These are phyloP conservation scores for Dactylorhiza incarnata DNA, from an alignment of 106 monocot species.

Conservation along the genomic window DNA sequence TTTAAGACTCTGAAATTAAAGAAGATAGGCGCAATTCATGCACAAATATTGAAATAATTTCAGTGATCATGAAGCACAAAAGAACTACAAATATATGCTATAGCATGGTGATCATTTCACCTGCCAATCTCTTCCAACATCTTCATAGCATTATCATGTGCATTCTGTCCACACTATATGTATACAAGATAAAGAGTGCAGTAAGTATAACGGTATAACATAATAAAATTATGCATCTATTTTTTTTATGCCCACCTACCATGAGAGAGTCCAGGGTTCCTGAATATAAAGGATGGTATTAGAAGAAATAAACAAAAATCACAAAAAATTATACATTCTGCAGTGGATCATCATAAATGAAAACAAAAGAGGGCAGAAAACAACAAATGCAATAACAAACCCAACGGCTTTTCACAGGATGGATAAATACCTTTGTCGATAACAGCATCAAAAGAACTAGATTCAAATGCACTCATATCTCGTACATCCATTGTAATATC, in stretches of 20 bases:
- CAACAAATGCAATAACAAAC: background rate
- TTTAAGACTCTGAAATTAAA: constrained; percentile 60
- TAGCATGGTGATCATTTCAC: constrained; percentile 21
- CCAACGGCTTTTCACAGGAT: background rate
- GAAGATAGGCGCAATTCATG: constrained; percentile 1
- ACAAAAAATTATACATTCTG: background rate
- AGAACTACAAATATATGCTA: background rate
- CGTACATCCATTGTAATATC: constrained; percentile 84
- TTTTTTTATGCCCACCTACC: constrained; percentile 47
- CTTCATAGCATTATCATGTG: constrained; percentile 61
- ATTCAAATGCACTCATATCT: constrained; percentile 66
- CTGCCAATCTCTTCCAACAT: constrained; percentile 91
- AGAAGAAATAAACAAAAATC: constrained; percentile 19
- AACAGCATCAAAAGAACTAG: constrained; percentile 74
- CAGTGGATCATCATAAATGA: constrained; percentile 1
- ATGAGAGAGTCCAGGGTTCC: constrained; percentile 96
- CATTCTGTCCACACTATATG: constrained; percentile 73
- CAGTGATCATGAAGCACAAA: background rate
- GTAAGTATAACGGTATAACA: constrained; percentile 13
- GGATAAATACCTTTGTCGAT: constrained; percentile 77
- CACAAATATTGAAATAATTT: background rate
- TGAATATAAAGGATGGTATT: constrained; percentile 30
- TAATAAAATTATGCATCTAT: constrained; percentile 10
- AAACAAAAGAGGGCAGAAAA: background rate
- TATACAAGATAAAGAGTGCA: constrained; percentile 10